Percentiles rank a stretch among this genome's conserved stretches.
phyloP scores from a whole-genome alignment of 2,329 filamentous ascomycete genomes.

The Exophiala lecanii-corni region DNA sequence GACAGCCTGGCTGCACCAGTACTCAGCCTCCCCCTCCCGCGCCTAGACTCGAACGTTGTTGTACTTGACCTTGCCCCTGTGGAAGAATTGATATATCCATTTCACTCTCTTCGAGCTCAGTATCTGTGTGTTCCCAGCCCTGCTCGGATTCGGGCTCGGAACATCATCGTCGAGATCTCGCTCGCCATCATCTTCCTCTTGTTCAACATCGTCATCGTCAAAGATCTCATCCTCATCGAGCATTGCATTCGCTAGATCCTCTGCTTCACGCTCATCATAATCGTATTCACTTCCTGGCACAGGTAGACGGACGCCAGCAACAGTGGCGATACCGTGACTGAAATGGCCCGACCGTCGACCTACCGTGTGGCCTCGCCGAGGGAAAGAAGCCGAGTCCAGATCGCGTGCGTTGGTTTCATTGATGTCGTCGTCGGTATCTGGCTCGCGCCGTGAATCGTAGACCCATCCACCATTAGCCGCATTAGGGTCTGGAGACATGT shows the following conservation, averaged over 20 bases:
- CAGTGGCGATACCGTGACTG: constrained; percentile 7
- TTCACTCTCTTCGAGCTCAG: constrained; percentile 43
- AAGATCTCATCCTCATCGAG: constrained; percentile 29
- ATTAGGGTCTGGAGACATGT: constrained; percentile 11
- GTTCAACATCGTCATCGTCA: constrained; percentile 28
- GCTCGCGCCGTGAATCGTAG: constrained; percentile 25
- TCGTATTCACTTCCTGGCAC: constrained; percentile 34
- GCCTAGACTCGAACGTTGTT: neutral
- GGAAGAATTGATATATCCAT: constrained; percentile 24
- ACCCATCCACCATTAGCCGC: constrained; percentile 26
- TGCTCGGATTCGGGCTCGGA: constrained; percentile 48
- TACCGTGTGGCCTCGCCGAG: too few relatives aligned
- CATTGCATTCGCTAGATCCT: constrained; percentile 40
- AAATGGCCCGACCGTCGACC: constrained; percentile 1
- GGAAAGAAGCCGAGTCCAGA: too few relatives aligned
- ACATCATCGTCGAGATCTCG: constrained; percentile 69
- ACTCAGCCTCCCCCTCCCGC: neutral
- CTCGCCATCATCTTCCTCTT: constrained; percentile 52
- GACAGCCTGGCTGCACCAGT: neutral
- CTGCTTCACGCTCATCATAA: constrained; percentile 53
- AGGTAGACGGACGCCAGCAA: constrained; percentile 14
- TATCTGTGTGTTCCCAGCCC: constrained; percentile 74
- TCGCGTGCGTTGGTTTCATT: too few relatives aligned
- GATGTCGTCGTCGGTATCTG: constrained; percentile 20
- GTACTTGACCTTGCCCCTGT: too few relatives aligned